A percentile compares a stretch with the other conserved stretches of the same genome.
Evolutionary conservation across 75 land plant genomes (phyloP).

Genomic region (Adiantum capillusveneris): DNA sequence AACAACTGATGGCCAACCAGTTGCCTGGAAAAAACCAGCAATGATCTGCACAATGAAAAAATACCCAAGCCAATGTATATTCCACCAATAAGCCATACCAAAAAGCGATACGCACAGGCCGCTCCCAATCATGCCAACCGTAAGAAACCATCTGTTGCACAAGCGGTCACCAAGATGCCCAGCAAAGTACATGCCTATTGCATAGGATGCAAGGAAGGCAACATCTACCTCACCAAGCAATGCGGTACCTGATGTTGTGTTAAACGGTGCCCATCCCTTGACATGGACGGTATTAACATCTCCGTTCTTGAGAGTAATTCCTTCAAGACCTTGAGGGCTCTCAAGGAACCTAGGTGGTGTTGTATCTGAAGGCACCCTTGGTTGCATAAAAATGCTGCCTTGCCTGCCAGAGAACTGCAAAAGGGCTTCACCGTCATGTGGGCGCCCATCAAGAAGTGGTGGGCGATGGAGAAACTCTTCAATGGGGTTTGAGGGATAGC

Average conservation of each 20-base stretch:
- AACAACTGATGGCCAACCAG: slow-evolving; percentile 86
- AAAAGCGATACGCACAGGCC: slow-evolving; percentile 52
- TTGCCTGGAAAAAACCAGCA: slow-evolving; percentile 75
- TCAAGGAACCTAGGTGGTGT: neutral
- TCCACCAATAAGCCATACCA: slow-evolving; percentile 58
- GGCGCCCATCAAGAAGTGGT: no score
- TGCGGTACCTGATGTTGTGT: slow-evolving; percentile 39
- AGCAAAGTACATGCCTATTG: slow-evolving; percentile 68
- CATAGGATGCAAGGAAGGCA: slow-evolving; percentile 59
- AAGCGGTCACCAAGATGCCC: slow-evolving; percentile 65
- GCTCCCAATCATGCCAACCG: slow-evolving; percentile 60
- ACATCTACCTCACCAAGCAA: slow-evolving; percentile 61
- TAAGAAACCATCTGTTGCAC: slow-evolving; percentile 46
- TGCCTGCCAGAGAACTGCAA: no score
- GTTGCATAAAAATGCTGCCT: no score
- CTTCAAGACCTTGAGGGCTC: no score
- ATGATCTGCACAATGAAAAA: slow-evolving; percentile 53
- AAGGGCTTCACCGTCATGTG: no score
- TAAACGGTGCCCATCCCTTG: slow-evolving; percentile 61
- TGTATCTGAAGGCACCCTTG: no score
- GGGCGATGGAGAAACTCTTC: no score
- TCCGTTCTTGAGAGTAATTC: no score
- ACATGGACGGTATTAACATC: neutral
- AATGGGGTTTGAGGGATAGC: no score
- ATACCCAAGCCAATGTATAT: slow-evolving; percentile 49